A percentile compares a stretch with the other conserved stretches of the same genome.
These are phyloP conservation scores for Fusarium sp. DNA, from an alignment of 2,329 filamentous ascomycete species.

Conservation along the genomic window DNA sequence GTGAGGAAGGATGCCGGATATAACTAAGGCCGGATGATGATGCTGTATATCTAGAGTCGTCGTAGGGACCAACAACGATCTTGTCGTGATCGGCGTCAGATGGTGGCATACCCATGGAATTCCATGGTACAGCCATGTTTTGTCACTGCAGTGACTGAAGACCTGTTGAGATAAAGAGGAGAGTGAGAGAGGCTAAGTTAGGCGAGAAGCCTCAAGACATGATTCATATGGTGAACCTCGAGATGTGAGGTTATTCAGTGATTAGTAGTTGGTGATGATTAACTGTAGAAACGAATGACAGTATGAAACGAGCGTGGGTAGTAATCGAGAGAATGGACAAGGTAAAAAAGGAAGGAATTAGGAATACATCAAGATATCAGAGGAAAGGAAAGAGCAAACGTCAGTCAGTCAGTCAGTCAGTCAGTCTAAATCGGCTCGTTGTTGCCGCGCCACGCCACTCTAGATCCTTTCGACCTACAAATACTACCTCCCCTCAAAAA, in stretches of 20 bases:
- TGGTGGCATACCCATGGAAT: slow-evolving; percentile 24
- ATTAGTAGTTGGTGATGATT: neutral
- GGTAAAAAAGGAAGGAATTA: neutral
- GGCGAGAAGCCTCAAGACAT: slow-evolving; percentile 16
- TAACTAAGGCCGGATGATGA: slow-evolving; percentile 35
- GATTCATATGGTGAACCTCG: neutral
- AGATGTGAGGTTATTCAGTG: neutral
- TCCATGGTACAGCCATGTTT: slow-evolving; percentile 36
- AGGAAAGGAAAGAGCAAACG: slow-evolving; percentile 3
- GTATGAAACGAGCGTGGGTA: neutral
- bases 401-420: slow-evolving; percentile 5
- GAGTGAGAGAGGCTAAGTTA: neutral
- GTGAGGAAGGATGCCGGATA: slow-evolving; percentile 32
- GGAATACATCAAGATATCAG: neutral
- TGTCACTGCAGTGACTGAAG: neutral
- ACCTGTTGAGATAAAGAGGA: neutral
- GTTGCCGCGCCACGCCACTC: slow-evolving; percentile 8
- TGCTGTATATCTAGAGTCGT: slow-evolving; percentile 28
- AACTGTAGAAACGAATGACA: neutral
- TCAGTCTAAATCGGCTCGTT: slow-evolving; percentile 1
- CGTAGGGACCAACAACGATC: slow-evolving; percentile 23
- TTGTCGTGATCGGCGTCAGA: slow-evolving; percentile 20
- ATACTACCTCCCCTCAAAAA: neutral
- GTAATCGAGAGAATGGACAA: neutral
- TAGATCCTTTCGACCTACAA: neutral